Evolutionary conservation across 2,329 filamentous ascomycete genomes (phyloP).

Genomic region (Nannizzia gypsea): DNA sequence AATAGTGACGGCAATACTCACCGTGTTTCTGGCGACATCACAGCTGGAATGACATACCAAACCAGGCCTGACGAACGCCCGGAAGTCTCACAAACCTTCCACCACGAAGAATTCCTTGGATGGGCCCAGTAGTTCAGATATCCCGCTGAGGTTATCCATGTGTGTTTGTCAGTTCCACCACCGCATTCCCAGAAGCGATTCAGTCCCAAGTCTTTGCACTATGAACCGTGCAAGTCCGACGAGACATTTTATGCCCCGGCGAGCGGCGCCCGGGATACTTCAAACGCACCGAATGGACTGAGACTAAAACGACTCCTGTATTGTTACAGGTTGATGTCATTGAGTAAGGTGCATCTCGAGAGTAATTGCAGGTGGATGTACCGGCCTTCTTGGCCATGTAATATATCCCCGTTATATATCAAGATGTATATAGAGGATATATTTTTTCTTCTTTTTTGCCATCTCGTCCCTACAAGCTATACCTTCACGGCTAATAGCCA

Average conservation of each 20-base stretch:
- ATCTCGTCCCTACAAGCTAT: too few relatives aligned
- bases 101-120: background rate
- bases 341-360: background rate
- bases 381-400: too few relatives aligned
- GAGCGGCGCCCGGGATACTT: background rate
- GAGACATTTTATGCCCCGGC: background rate
- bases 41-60: slow-evolving; percentile 1
- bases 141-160: background rate
- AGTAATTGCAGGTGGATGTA: too few relatives aligned
- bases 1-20: background rate
- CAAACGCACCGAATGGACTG: slow-evolving; percentile 1
- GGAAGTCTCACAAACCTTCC: background rate
- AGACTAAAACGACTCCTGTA: background rate
- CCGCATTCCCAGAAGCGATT: background rate
- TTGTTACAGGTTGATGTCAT: background rate
- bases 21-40: slow-evolving; percentile 3
- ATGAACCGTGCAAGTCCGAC: background rate
- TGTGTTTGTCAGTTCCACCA: background rate
- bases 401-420: too few relatives aligned
- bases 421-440: too few relatives aligned
- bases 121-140: background rate
- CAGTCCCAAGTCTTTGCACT: background rate
- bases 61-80: background rate
- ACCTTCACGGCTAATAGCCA: too few relatives aligned
- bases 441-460: too few relatives aligned